Evolutionary conservation across 352 stramenopile genomes (phyloP), one percentile per base, ranked within the genome.

Genomic region (Phytophthora hybrid): DNA sequence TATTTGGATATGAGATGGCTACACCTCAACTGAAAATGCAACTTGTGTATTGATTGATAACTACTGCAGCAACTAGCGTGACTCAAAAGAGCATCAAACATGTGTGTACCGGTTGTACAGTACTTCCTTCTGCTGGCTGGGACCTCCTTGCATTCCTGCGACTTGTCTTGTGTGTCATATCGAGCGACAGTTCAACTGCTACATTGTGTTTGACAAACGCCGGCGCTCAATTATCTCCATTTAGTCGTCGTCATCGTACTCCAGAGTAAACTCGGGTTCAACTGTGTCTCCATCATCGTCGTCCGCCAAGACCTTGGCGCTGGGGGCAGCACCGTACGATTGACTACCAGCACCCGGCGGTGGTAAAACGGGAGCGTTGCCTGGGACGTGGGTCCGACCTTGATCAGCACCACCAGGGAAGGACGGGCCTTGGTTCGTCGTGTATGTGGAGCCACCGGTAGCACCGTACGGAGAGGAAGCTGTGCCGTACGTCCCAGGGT

Each of bases 191-290:
- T 16, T 54, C 47, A 54, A 54, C 47, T 31, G 59, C 23, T 29
- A 54, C 32, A 68, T 60, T 41, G 63, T 70, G 23, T 66, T 76
- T 73, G 39, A 66, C 53, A 77, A 76, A 79, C 52, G 26, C 29
- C 37, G 16, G 19, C 55, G 46, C 18, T 79, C 58, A 63, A 73
- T 76, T 79, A 66, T 71, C 65, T 77, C 57, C 54, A 66, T 70
- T 74, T 82, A 92, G 52, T 94, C 87, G 19, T 94, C 87, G 49
- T 94, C 87, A 59, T 94, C 87, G 67, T 94, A 94, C 64, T 94
- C 79, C 53, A 94, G 76, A 5, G 76, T 91, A 71, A 94, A 94
- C 73, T 93, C 84, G 5, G 86, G 82, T 19, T 78, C 85, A 29
- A 65, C 71, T 18, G 76, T 81, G 5, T 92, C 87, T 9, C 16